Percentiles rank a stretch among this genome's conserved stretches.
These are phyloP conservation scores for Dissophora globulifera DNA, from an alignment of 192 early-diverging fungal genomes.

Conservation along the genomic window DNA sequence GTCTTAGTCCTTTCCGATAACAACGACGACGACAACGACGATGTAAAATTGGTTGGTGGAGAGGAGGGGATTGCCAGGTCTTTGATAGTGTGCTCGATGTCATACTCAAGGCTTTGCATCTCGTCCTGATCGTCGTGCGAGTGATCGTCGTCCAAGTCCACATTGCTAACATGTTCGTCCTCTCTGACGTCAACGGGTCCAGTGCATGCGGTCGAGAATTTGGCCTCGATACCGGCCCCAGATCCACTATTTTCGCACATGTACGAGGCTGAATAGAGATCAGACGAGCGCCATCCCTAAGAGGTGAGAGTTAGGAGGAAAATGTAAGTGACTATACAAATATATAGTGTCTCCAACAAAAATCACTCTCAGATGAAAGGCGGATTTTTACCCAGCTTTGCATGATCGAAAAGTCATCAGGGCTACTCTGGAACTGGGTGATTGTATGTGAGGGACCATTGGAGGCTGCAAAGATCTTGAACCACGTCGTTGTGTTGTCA, in stretches of 20 bases:
- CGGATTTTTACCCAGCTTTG: constrained; percentile 64
- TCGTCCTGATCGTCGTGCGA: too few relatives aligned
- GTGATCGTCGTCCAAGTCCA: too few relatives aligned
- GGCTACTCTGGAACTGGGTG: constrained; percentile 65
- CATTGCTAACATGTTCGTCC: too few relatives aligned
- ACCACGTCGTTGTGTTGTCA: constrained; percentile 62
- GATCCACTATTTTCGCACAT: not conserved
- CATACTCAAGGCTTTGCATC: too few relatives aligned
- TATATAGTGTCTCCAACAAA: too few relatives aligned
- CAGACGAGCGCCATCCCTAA: constrained; percentile 28
- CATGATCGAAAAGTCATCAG: constrained; percentile 61
- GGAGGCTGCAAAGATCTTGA: constrained; percentile 63
- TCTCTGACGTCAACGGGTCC: not conserved
- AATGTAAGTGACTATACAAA: too few relatives aligned
- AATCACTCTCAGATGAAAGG: not conserved
- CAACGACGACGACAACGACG: too few relatives aligned
- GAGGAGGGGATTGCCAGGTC: not conserved
- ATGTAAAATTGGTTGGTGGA: not conserved
- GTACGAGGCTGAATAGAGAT: not conserved
- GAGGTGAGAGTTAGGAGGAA: too few relatives aligned
- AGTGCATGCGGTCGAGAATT: constrained; percentile 5
- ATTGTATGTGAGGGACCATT: constrained; percentile 58
- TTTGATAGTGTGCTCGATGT: not conserved
- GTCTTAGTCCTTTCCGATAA: too few relatives aligned
- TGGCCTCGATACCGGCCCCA: not conserved